phyloP scores from a whole-genome alignment of 2,329 filamentous ascomycete genomes.

The Neonectria hederae region DNA sequence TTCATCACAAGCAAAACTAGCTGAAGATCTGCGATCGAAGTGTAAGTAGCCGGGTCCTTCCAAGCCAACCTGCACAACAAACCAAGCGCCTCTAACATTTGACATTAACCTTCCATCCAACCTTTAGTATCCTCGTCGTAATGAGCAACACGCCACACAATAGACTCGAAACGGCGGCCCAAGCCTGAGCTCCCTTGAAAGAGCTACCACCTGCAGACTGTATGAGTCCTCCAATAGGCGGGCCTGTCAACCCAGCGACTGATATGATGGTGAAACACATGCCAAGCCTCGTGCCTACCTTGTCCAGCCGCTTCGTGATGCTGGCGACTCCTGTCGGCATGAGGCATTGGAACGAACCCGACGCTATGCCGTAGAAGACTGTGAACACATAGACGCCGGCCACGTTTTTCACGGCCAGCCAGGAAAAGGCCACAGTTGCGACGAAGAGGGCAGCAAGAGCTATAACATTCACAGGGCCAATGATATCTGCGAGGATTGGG shows the following conservation, averaged over 20 bases:
- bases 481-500: conserved; percentile 48
- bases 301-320: conserved; percentile 51
- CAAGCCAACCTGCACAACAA: not conserved
- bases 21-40: not conserved
- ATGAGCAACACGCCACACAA: conserved; percentile 38
- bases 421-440: conserved; percentile 47
- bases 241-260: conserved; percentile 50
- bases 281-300: conserved; percentile 51
- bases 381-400: conserved; percentile 51
- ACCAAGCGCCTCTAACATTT: conserved; percentile 28
- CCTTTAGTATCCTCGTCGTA: conserved; percentile 24
- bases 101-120: conserved; percentile 30
- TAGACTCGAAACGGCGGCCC: conserved; percentile 46
- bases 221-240: conserved; percentile 49
- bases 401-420: conserved; percentile 49
- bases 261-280: conserved; percentile 54
- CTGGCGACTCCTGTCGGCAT: conserved; percentile 52
- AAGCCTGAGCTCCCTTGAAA: conserved; percentile 45
- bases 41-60: not conserved
- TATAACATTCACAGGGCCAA: conserved; percentile 51
- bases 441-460: conserved; percentile 41
- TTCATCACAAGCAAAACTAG: not conserved
- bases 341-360: conserved; percentile 52
- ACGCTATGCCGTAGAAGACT: conserved; percentile 39
- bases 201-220: conserved; percentile 37